phyloP scores from a whole-genome alignment of 1,284 basidiomycete genomes.

The Binderoboletus segoi region DNA sequence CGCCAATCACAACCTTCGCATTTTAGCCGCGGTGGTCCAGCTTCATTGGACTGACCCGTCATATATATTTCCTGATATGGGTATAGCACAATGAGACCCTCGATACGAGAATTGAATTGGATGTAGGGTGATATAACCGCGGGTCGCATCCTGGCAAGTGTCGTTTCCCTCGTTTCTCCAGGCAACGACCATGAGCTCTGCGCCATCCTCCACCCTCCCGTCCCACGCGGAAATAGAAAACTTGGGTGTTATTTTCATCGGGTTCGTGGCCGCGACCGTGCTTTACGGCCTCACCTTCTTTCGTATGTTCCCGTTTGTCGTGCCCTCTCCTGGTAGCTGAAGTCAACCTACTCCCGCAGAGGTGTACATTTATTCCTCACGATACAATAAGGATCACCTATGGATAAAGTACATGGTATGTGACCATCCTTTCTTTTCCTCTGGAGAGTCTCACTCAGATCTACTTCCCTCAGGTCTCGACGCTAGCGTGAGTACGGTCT shows the following conservation, averaged over 20 bases:
- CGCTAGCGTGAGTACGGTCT: conserved; percentile 33
- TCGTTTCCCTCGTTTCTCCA: neutral
- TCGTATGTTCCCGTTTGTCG: conserved; percentile 33
- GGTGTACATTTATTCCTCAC: conserved; percentile 43
- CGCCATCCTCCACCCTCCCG: neutral
- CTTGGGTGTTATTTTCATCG: conserved; percentile 40
- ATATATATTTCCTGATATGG: conserved; percentile 7
- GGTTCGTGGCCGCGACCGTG: conserved; percentile 40
- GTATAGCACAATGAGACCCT: neutral
- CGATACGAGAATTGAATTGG: conserved; percentile 10
- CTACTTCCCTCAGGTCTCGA: conserved; percentile 30
- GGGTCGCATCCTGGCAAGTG: conserved; percentile 11
- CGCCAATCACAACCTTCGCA: no score
- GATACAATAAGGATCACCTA: conserved; percentile 36
- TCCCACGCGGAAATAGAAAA: conserved; percentile 33
- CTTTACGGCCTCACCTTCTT: conserved; percentile 48
- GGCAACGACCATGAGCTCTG: conserved; percentile 20
- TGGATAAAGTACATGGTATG: conserved; percentile 36
- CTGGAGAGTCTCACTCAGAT: neutral
- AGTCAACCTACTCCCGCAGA: conserved; percentile 32
- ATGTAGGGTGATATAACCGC: conserved; percentile 13
- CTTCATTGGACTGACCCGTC: no score
- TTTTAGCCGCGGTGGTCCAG: neutral
- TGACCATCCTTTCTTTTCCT: neutral
- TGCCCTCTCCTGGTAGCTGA: neutral